A percentile compares a stretch with the other conserved stretches of the same genome.
Conservation (phyloP, 2,329 filamentous ascomycete genomes). For the Colletotrichum eleusines region DNA sequence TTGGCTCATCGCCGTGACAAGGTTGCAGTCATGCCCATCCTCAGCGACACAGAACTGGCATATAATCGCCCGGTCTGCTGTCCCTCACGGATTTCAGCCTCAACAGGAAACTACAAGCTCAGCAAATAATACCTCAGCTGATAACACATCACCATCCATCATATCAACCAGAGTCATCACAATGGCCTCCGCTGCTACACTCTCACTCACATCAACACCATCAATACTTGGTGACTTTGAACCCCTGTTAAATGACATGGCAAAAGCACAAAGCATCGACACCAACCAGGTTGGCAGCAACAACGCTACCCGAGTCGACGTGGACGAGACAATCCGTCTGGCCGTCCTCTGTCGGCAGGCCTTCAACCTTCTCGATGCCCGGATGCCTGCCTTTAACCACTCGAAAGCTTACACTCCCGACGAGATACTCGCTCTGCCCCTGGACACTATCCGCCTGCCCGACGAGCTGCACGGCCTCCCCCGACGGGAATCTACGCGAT, state of each 20-base stretch:
- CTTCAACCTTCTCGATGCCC: conserved; percentile 46
- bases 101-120: background rate
- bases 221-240: conserved; percentile 3
- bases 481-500: conserved; percentile 51
- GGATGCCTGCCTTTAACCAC: conserved; percentile 48
- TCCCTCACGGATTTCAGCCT: background rate
- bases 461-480: conserved; percentile 51
- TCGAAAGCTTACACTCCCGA: conserved; percentile 50
- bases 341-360: conserved; percentile 48
- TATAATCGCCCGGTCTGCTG: background rate
- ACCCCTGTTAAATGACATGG: conserved; percentile 16
- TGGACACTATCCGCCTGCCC: conserved; percentile 48
- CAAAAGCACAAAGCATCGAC: conserved; percentile 8
- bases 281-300: conserved; percentile 2
- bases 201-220: conserved; percentile 44
- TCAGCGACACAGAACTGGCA: background rate
- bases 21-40: background rate
- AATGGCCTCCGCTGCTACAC: conserved; percentile 52
- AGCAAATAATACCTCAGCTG: background rate
- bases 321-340: conserved; percentile 47
- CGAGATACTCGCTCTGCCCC: conserved; percentile 52
- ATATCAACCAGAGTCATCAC: background rate
- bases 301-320: conserved; percentile 9
- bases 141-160: background rate
- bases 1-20: conserved; percentile 22